These are phyloP conservation scores for Apium graveolens DNA, from an alignment of 129 eudicot genomes.

Conservation along the genomic window DNA sequence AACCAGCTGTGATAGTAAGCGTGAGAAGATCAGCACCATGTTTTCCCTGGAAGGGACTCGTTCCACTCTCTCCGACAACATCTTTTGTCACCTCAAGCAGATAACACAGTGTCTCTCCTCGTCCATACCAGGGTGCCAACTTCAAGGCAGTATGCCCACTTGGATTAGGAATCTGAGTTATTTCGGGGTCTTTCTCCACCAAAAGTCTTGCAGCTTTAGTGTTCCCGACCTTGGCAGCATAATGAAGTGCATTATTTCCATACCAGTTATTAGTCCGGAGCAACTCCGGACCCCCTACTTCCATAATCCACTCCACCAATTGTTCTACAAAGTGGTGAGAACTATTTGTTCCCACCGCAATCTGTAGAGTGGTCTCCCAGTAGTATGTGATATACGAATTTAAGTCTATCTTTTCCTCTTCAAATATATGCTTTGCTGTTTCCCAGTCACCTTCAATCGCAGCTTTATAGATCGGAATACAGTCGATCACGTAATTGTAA, in stretches of 20 bases:
- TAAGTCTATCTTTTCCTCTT: neutral
- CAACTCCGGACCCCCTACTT: neutral
- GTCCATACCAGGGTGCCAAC: too few species aligned
- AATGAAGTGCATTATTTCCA: constrained; percentile 24
- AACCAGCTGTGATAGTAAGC: constrained; percentile 26
- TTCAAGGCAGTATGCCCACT: too few species aligned
- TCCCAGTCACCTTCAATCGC: constrained; percentile 26
- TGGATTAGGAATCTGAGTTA: too few species aligned
- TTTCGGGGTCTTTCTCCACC: too few species aligned
- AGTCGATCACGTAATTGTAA: constrained; percentile 17
- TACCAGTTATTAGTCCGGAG: constrained; percentile 14
- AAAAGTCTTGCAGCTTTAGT: constrained; percentile 22
- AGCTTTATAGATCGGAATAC: constrained; percentile 27
- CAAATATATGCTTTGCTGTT: neutral
- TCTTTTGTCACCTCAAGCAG: too few species aligned
- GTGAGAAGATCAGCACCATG: constrained; percentile 24
- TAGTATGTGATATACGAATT: constrained; percentile 9
- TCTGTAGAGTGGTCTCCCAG: constrained; percentile 30
- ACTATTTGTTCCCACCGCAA: constrained; percentile 28
- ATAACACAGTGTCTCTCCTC: too few species aligned
- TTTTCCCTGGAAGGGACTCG: too few species aligned
- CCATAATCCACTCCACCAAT: constrained; percentile 9
- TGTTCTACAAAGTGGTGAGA: constrained; percentile 23
- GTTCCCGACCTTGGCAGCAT: constrained; percentile 29
- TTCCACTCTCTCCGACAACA: too few species aligned